Evolutionary conservation across 148 eudicot species (phyloP).

Genomic region (Persicaria tinctoria): DNA sequence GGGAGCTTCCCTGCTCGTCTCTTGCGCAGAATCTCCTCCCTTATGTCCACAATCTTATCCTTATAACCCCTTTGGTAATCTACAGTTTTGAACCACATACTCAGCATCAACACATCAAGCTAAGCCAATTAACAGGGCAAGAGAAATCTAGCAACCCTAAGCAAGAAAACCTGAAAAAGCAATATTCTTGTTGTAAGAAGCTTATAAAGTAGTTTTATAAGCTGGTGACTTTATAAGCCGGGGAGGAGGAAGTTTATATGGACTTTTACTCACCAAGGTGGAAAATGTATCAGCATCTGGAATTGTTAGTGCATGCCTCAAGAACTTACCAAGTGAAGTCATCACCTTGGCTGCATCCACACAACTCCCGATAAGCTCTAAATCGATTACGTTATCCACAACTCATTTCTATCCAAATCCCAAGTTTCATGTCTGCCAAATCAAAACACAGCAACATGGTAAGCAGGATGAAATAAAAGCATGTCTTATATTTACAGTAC

Average conservation of each 20-base stretch:
- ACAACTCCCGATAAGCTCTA: too few species aligned
- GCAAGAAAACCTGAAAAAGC: conserved; percentile 57
- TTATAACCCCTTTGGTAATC: conserved; percentile 69
- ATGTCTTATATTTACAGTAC: not conserved
- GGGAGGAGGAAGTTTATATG: not conserved
- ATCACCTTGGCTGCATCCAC: too few species aligned
- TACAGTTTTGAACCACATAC: too few species aligned
- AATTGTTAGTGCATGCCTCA: conserved; percentile 71
- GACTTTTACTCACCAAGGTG: conserved; percentile 48
- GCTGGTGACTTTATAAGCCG: not conserved
- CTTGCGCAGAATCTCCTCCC: conserved; percentile 90
- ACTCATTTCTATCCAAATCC: too few species aligned
- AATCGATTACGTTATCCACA: too few species aligned
- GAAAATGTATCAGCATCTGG: conserved; percentile 57
- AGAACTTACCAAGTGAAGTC: conserved; percentile 5
- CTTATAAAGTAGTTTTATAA: not conserved
- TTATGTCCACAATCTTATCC: conserved; percentile 83
- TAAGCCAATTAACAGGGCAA: conserved; percentile 90
- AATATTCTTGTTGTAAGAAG: not conserved
- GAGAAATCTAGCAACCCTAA: conserved; percentile 79
- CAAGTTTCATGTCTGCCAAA: too few species aligned
- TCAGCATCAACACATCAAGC: too few species aligned
- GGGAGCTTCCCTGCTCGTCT: conserved; percentile 95
- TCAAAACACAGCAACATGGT: too few species aligned
- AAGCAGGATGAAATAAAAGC: too few species aligned